Evolutionary conservation across 2,329 filamentous ascomycete species (phyloP), one percentile per base, ranked within the genome.

Genomic region (Colletotrichum eremochloae): DNA sequence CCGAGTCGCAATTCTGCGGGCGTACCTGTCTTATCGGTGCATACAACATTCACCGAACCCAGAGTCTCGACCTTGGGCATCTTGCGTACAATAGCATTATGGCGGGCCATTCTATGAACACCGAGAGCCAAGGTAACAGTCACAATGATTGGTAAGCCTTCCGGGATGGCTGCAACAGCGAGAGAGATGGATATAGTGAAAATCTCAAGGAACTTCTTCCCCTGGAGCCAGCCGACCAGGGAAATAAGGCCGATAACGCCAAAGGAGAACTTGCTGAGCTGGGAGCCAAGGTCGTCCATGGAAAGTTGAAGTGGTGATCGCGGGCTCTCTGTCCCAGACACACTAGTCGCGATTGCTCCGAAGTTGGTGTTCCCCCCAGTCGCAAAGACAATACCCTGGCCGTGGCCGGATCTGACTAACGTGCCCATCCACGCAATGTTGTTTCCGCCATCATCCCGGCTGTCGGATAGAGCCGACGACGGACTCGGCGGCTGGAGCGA

Each of bases 351-450:
- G 76, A 99, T 99, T 62, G 94, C 96, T 53, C 96, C 96, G 82
- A 99, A 98, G 78, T 98, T 95, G 0, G 97, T 99, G 71, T 94
- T 91, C 42, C 93, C 93, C 67, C 97, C 97, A 8, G 96, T 99
- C 11, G 95, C 95, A 80, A 98, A 97, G n/a, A 99, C 96, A 75
- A 99, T 92, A 55, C 96, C 96, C 81, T 97, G 95, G 0, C 96
- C 96, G 78, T 99, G 93, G 14, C 96, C 96, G 46, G 96, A 98
- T 75, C 96, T 94, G 44, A 99, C 95, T 75, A 99, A 83, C 3
- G 96, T 99, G 38, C 96, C 96, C 95, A 99, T 98, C 81, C 98
- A 98, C 2, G 95, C 96, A 80, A 99, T 95, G 78, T 99, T 98
- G 77, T 93, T 93, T 63, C 93, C 84, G 61, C 90, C 87, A 56